Conservation (phyloP, 495 filamentous ascomycete genomes). For the Staphylotrichum tortipilum region DNA sequence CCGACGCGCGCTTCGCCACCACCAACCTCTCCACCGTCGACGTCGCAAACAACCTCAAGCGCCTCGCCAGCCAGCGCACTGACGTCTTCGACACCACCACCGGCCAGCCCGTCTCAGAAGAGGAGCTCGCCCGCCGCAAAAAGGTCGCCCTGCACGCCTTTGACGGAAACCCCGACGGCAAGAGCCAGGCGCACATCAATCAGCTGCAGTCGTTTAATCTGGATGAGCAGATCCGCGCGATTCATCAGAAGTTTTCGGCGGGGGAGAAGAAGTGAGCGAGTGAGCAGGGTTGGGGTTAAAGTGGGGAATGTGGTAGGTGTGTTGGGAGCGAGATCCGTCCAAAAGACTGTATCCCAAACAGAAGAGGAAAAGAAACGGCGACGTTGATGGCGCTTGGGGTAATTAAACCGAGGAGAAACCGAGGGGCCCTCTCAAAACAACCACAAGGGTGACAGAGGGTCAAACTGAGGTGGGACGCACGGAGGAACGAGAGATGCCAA, state of each 20-base stretch:
- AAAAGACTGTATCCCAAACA: no score
- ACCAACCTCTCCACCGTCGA: slow-evolving; percentile 82
- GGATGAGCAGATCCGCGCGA: slow-evolving; percentile 62
- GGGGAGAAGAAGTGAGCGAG: slow-evolving; percentile 33
- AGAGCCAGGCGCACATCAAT: slow-evolving; percentile 44
- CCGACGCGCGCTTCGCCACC: slow-evolving; percentile 71
- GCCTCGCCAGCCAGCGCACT: slow-evolving; percentile 82
- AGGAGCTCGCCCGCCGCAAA: slow-evolving; percentile 71
- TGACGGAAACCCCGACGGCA: slow-evolving; percentile 53
- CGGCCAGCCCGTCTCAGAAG: slow-evolving; percentile 57
- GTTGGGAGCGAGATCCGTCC: no score
- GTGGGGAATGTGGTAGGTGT: background rate
- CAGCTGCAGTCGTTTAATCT: slow-evolving; percentile 48
- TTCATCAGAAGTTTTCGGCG: slow-evolving; percentile 61
- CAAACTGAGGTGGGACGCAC: no score
- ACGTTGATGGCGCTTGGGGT: background rate
- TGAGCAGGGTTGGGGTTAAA: background rate
- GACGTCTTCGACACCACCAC: slow-evolving; percentile 82
- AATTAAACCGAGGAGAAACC: no score
- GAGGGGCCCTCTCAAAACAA: no score
- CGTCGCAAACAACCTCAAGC: slow-evolving; percentile 89
- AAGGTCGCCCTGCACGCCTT: slow-evolving; percentile 57
- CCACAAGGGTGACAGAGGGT: no score
- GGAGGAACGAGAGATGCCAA: no score
- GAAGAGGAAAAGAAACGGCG: background rate